A percentile compares a stretch with the other conserved stretches of the same genome.
Evolutionary conservation across 2,329 filamentous ascomycete genomes (phyloP).

Genomic region (Plectosphaerella plurivora): DNA sequence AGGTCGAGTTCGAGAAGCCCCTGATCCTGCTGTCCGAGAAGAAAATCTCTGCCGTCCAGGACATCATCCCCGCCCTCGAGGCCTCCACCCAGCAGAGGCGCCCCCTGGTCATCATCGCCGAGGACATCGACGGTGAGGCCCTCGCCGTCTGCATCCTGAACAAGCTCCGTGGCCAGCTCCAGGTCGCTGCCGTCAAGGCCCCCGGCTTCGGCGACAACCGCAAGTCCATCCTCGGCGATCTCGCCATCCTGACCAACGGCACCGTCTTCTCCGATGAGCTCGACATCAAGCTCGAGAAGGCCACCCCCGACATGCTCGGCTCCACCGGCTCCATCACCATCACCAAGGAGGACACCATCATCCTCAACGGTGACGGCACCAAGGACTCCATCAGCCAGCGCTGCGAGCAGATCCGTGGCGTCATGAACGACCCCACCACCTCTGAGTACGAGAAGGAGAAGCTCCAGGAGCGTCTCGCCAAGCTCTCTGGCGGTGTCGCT

Average conservation of each 20-base stretch:
- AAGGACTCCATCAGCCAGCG: slow-evolving; percentile 92
- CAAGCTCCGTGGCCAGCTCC: slow-evolving; percentile 99
- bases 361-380: slow-evolving; percentile 93
- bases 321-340: slow-evolving; percentile 98
- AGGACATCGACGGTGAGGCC: slow-evolving; percentile 98
- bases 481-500: slow-evolving; percentile 97
- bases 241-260: slow-evolving; percentile 92
- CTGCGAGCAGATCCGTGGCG: slow-evolving; percentile 98
- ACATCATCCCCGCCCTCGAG: slow-evolving; percentile 97
- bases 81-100: slow-evolving; percentile 92
- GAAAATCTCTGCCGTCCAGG: slow-evolving; percentile 99
- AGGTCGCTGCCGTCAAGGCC: slow-evolving; percentile 97
- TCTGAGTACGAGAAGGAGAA: slow-evolving; percentile 99
- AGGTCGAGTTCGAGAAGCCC: slow-evolving; percentile 99
- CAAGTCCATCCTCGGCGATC: slow-evolving; percentile 97
- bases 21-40: slow-evolving; percentile 98
- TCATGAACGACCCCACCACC: slow-evolving; percentile 88
- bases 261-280: slow-evolving; percentile 98
- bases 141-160: slow-evolving; percentile 98
- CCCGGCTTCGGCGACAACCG: slow-evolving; percentile 99
- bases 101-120: slow-evolving; percentile 95
- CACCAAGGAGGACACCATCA: slow-evolving; percentile 99
- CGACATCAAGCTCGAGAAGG: slow-evolving; percentile 98
- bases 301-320: slow-evolving; percentile 90
- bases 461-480: slow-evolving; percentile 98